These are phyloP conservation scores for Batrachochytrium dendrobatidis DNA, from an alignment of 371 early-diverging fungal genomes.

Conservation along the genomic window DNA sequence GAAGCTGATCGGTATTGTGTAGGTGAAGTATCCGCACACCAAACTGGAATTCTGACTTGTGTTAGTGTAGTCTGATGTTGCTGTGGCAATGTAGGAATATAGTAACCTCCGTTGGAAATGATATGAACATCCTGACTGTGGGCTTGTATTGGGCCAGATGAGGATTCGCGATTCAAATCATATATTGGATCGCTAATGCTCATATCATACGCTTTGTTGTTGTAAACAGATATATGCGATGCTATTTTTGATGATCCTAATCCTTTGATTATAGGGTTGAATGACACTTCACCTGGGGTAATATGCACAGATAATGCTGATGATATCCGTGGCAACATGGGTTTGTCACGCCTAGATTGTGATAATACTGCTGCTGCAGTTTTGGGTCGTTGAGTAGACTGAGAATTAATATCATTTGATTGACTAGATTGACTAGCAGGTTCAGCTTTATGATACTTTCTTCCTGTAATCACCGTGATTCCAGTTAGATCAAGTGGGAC, in stretches of 20 bases:
- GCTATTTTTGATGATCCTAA: background rate
- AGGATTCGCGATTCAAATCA: background rate
- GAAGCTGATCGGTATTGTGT: background rate
- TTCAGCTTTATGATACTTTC: background rate
- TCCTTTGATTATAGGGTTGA: background rate
- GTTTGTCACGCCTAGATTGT: background rate
- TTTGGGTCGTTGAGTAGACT: background rate
- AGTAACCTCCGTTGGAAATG: background rate
- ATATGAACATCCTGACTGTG: too few relatives aligned
- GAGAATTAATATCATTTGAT: too few relatives aligned
- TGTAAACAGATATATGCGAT: background rate
- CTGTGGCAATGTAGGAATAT: background rate
- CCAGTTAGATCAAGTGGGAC: background rate
- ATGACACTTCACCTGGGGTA: background rate
- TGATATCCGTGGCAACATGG: background rate
- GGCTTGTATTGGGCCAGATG: background rate
- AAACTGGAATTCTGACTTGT: background rate
- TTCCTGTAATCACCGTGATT: background rate
- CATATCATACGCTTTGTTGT: background rate
- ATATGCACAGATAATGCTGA: slow-evolving; percentile 1
- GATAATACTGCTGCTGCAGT: background rate
- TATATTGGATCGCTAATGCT: background rate
- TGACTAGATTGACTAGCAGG: too few relatives aligned
- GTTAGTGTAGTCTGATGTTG: background rate
- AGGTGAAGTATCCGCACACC: background rate